phyloP scores from a whole-genome alignment of 371 early-diverging fungal genomes.

The Mucor ambiguus region DNA sequence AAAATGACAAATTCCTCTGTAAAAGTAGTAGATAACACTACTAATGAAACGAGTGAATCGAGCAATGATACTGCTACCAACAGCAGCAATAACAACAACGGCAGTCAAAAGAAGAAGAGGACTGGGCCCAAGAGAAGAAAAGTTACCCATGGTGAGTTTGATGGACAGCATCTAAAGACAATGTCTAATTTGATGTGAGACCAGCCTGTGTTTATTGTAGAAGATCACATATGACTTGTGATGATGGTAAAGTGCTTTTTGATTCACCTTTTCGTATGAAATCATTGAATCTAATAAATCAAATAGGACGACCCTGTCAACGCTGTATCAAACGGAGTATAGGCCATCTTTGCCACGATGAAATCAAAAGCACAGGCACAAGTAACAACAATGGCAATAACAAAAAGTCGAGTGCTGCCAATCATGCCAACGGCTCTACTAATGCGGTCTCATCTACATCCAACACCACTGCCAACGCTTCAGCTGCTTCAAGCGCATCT shows the following conservation, averaged over 20 bases:
- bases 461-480: background rate
- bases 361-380: constrained; percentile 51
- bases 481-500: background rate
- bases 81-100: background rate
- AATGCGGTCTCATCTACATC: background rate
- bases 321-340: constrained; percentile 93
- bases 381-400: background rate
- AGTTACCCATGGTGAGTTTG: constrained; percentile 64
- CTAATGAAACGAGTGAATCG: constrained; percentile 9
- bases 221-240: constrained; percentile 88
- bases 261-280: background rate
- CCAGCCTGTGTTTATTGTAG: constrained; percentile 82
- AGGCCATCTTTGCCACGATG: constrained; percentile 90
- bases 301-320: constrained; percentile 84
- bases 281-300: background rate
- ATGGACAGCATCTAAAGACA: background rate
- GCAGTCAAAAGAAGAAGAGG: constrained; percentile 54
- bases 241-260: constrained; percentile 55
- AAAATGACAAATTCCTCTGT: background rate
- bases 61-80: background rate
- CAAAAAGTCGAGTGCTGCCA: background rate
- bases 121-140: constrained; percentile 68
- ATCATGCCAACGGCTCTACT: background rate
- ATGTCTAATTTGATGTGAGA: constrained; percentile 16
- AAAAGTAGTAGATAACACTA: constrained; percentile 11